These are phyloP conservation scores for Pseudofabraea citricarpa DNA, from an alignment of 2,329 filamentous ascomycete genomes.

Conservation along the genomic window DNA sequence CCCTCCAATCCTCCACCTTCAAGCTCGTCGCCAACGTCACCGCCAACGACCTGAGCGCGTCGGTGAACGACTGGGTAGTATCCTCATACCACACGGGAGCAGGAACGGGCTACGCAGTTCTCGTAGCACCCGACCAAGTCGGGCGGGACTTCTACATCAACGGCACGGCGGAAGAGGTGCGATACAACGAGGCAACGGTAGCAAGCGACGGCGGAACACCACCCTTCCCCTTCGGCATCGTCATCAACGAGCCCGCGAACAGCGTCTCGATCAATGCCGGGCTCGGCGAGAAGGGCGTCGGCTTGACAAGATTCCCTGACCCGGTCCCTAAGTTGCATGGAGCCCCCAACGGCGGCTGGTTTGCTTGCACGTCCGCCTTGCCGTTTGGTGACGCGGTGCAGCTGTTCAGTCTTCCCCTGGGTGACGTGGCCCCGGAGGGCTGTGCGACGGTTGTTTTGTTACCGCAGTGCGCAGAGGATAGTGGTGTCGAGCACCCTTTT, in stretches of 20 bases:
- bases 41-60: constrained; percentile 33
- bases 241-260: constrained; percentile 24
- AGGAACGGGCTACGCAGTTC: constrained; percentile 33
- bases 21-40: constrained; percentile 41
- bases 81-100: constrained; percentile 39
- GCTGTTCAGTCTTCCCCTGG: constrained; percentile 35
- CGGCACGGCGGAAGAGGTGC: constrained; percentile 34
- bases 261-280: constrained; percentile 32
- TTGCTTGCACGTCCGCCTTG: constrained; percentile 38
- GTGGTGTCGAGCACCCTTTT: constrained; percentile 34
- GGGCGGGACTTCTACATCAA: constrained; percentile 44
- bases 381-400: constrained; percentile 34
- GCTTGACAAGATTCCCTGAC: constrained; percentile 30
- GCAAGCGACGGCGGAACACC: constrained; percentile 38
- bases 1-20: constrained; percentile 24
- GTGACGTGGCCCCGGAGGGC: constrained; percentile 28
- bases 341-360: constrained; percentile 28
- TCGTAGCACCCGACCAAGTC: constrained; percentile 18
- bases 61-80: constrained; percentile 36
- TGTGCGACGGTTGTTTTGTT: constrained; percentile 40
- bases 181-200: constrained; percentile 27
- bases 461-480: constrained; percentile 37
- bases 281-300: constrained; percentile 30
- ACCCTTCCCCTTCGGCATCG: constrained; percentile 32
- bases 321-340: constrained; percentile 26